A percentile compares a stretch with the other conserved stretches of the same genome.
These are phyloP conservation scores for Ustilago vetiveriae DNA, from an alignment of 1,284 basidiomycete genomes.

Conservation along the genomic window DNA sequence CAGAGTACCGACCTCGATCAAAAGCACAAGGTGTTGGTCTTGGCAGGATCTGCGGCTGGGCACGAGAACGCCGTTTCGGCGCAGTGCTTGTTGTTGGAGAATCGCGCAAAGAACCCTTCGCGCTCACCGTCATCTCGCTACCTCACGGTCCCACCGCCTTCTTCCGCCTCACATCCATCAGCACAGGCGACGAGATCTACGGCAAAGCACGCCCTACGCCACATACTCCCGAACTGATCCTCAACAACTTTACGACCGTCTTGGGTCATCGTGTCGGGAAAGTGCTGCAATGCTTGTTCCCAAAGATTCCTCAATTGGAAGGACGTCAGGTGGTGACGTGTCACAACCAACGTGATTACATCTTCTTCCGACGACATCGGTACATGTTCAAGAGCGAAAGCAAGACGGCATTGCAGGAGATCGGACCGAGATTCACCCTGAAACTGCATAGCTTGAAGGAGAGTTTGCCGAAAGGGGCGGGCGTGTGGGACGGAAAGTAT, in stretches of 20 bases:
- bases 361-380: slow-evolving; percentile 96
- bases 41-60: slow-evolving; percentile 92
- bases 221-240: slow-evolving; percentile 92
- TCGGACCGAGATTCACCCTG: slow-evolving; percentile 95
- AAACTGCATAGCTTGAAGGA: slow-evolving; percentile 90
- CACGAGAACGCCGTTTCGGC: slow-evolving; percentile 84
- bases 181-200: slow-evolving; percentile 81
- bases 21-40: slow-evolving; percentile 94
- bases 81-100: slow-evolving; percentile 94
- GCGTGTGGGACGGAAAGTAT: slow-evolving; percentile 74
- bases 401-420: slow-evolving; percentile 94
- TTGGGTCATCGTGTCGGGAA: slow-evolving; percentile 91
- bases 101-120: slow-evolving; percentile 78
- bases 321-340: slow-evolving; percentile 96
- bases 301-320: slow-evolving; percentile 92
- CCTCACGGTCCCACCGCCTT: slow-evolving; percentile 94
- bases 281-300: slow-evolving; percentile 95
- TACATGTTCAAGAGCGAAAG: slow-evolving; percentile 84
- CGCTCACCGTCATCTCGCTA: slow-evolving; percentile 88
- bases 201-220: slow-evolving; percentile 91
- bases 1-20: slow-evolving; percentile 88
- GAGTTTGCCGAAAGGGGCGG: slow-evolving; percentile 76
- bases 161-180: slow-evolving; percentile 91
- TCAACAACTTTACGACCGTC: slow-evolving; percentile 94
- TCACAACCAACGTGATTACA: slow-evolving; percentile 96